Conservation (phyloP, 768 basidiomycete genomes). For the Suillus subalutaceus region DNA sequence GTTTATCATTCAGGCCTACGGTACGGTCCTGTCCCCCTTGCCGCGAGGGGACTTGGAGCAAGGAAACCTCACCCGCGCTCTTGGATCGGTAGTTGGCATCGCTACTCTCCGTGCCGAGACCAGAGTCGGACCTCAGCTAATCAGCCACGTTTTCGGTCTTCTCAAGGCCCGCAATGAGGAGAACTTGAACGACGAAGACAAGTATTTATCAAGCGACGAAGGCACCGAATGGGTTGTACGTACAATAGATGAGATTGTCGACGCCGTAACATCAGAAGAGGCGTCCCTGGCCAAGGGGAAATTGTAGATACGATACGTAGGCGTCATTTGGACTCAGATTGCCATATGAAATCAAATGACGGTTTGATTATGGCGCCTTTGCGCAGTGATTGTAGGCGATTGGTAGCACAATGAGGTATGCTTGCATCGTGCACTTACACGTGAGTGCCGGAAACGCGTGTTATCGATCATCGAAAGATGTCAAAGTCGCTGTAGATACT, state of each 20-base stretch:
- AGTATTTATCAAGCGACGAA: constrained; percentile 82
- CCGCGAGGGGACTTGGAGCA: constrained; percentile 69
- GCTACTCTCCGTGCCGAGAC: constrained; percentile 85
- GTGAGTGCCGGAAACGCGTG: constrained; percentile 34
- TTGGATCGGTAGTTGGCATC: constrained; percentile 84
- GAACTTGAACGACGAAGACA: constrained; percentile 67
- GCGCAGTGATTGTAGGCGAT: constrained; percentile 21
- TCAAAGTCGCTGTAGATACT: constrained; percentile 18
- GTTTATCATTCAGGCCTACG: constrained; percentile 88
- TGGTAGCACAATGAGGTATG: constrained; percentile 16
- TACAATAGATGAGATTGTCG: constrained; percentile 79
- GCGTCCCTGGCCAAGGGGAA: constrained; percentile 53
- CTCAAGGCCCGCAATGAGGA: constrained; percentile 76
- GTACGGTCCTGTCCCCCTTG: constrained; percentile 74
- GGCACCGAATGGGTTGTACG: constrained; percentile 89
- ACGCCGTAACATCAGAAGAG: constrained; percentile 59
- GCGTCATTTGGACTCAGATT: constrained; percentile 21
- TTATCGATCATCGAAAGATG: constrained; percentile 20
- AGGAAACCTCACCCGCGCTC: constrained; percentile 82
- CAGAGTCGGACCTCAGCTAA: constrained; percentile 84
- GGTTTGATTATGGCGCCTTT: constrained; percentile 30
- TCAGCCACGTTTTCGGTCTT: constrained; percentile 87
- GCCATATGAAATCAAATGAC: constrained; percentile 31
- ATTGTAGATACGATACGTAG: constrained; percentile 45
- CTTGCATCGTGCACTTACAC: constrained; percentile 36